Percentiles rank a stretch among this genome's conserved stretches.
Evolutionary conservation across 164 flowering plant genomes (phyloP).

Genomic region (Berberis thunbergii): DNA sequence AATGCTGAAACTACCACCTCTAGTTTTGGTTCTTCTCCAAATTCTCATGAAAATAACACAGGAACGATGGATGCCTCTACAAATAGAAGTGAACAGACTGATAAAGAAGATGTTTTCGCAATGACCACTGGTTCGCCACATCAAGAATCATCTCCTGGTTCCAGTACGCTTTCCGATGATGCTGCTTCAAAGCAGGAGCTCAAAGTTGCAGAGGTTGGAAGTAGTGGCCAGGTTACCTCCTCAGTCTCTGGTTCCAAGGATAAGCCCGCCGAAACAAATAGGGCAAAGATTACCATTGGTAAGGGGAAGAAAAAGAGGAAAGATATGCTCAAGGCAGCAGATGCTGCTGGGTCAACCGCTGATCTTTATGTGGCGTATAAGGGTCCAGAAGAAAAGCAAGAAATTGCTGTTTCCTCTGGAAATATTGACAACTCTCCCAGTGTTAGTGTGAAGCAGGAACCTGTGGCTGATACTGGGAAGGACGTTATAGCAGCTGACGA

Average conservation of each 20-base stretch:
- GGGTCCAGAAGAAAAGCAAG: slow-evolving; percentile 77
- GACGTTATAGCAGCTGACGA: slow-evolving; percentile 17
- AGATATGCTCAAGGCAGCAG: slow-evolving; percentile 69
- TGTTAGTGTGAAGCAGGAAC: slow-evolving; percentile 19
- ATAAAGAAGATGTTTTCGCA: slow-evolving; percentile 8
- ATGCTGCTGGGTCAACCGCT: slow-evolving; percentile 74
- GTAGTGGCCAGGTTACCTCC: slow-evolving; percentile 10
- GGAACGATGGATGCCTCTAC: slow-evolving; percentile 11
- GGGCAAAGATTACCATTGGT: slow-evolving; percentile 25
- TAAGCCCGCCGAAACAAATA: slow-evolving; percentile 34
- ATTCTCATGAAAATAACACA: slow-evolving; percentile 9
- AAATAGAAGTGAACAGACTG: slow-evolving; percentile 7
- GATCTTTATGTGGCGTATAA: slow-evolving; percentile 85
- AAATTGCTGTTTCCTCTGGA: slow-evolving; percentile 18
- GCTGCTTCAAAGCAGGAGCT: slow-evolving; percentile 18
- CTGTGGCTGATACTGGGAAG: slow-evolving; percentile 20
- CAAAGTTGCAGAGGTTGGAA: slow-evolving; percentile 22
- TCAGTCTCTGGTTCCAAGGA: slow-evolving; percentile 30
- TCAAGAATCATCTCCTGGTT: slow-evolving; percentile 19
- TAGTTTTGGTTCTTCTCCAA: slow-evolving; percentile 7
- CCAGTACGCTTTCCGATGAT: slow-evolving; percentile 13
- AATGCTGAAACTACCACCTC: slow-evolving; percentile 11
- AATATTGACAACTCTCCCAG: slow-evolving; percentile 19
- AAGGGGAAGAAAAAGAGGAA: slow-evolving; percentile 54
- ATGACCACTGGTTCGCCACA: slow-evolving; percentile 13